Conservation (phyloP, 2,329 filamentous ascomycete species). For the Dryadomyces quercivorus region DNA sequence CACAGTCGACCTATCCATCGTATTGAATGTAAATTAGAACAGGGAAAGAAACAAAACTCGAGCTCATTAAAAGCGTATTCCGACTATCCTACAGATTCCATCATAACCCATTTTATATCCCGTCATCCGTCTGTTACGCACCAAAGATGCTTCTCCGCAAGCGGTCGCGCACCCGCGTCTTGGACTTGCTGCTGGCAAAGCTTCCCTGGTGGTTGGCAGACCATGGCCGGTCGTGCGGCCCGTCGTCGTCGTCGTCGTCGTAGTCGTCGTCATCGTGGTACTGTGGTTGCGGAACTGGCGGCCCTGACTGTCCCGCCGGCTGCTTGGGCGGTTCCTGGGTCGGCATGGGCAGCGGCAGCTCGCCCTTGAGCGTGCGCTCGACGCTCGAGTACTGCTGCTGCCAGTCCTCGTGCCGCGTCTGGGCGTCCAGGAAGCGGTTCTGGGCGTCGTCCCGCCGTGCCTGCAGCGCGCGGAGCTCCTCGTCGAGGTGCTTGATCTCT, state of each 20-base stretch:
- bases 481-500: not conserved
- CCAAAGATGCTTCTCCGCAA: conserved; percentile 1
- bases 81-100: no score
- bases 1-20: no score
- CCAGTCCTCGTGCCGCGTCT: not conserved
- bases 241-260: not conserved
- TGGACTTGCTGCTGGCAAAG: conserved; percentile 1
- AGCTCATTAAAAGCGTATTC: no score
- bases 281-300: not conserved
- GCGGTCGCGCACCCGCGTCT: not conserved
- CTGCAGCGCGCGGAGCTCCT: not conserved
- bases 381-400: not conserved
- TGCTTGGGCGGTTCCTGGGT: not conserved
- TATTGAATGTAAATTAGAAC: no score
- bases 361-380: conserved; percentile 1
- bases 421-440: not conserved
- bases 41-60: no score
- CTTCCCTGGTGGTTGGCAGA: conserved; percentile 1
- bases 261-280: not conserved
- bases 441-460: not conserved
- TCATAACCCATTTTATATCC: no score
- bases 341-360: not conserved
- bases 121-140: not conserved
- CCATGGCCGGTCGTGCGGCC: not conserved
- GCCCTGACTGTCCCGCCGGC: not conserved